Evolutionary conservation across 2,329 filamentous ascomycete species (phyloP).

Genomic region (Xylariaceae sp.): DNA sequence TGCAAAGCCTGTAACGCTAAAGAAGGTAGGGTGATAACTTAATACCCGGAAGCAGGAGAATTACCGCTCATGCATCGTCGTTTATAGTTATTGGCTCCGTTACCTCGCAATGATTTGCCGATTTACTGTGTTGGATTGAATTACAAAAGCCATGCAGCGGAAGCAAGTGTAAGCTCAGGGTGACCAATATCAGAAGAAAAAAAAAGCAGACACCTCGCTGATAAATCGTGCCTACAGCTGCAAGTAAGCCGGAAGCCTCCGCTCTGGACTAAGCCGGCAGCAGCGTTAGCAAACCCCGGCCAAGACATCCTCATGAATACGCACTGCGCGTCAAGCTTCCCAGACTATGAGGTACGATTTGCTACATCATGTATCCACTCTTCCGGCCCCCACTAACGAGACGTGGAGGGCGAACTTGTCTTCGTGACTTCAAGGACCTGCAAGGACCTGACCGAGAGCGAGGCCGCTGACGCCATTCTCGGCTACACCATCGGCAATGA

Average conservation of each 20-base stretch:
- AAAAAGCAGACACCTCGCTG: neutral
- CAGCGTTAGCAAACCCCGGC: conserved; percentile 38
- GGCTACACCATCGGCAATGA: conserved; percentile 45
- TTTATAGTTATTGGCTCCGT: conserved; percentile 20
- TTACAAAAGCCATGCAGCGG: conserved; percentile 29
- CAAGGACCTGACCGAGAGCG: conserved; percentile 48
- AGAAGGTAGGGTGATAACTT: conserved; percentile 17
- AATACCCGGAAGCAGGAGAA: neutral
- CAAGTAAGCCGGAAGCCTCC: conserved; percentile 21
- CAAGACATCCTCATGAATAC: conserved; percentile 44
- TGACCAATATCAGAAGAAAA: no score
- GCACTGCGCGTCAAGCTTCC: conserved; percentile 45
- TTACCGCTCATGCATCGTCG: neutral
- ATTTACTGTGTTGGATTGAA: conserved; percentile 40
- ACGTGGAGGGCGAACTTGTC: conserved; percentile 40
- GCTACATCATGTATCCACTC: no score
- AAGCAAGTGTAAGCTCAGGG: conserved; percentile 19
- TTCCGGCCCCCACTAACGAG: neutral
- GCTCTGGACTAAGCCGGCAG: conserved; percentile 49
- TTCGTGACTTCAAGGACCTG: conserved; percentile 34
- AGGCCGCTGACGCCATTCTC: conserved; percentile 45
- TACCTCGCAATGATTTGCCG: conserved; percentile 21
- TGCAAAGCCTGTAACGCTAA: conserved; percentile 5
- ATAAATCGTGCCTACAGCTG: conserved; percentile 14
- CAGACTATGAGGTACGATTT: conserved; percentile 44